A percentile compares a stretch with the other conserved stretches of the same genome.
phyloP scores from a whole-genome alignment of 176 grass and related monocot species.

The Eremochloa ophiuroides region DNA sequence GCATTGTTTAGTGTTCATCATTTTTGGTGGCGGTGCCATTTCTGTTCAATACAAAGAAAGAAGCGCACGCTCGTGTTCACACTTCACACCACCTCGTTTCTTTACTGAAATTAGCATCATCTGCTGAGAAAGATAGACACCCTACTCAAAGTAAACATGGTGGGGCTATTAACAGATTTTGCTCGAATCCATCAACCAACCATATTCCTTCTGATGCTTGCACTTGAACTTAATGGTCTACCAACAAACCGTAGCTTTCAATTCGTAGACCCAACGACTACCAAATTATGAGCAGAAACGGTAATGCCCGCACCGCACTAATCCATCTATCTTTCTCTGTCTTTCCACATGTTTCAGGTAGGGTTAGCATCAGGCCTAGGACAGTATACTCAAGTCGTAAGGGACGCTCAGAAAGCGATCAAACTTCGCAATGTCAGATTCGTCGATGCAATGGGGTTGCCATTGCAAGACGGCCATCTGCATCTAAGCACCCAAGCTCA shows the following conservation, averaged over 20 bases:
- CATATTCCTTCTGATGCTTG: not conserved
- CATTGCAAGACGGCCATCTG: constrained; percentile 60
- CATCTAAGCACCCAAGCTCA: constrained; percentile 81
- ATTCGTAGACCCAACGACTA: too few species aligned
- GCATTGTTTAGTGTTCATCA: not conserved
- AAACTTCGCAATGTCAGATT: constrained; percentile 61
- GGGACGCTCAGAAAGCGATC: constrained; percentile 62
- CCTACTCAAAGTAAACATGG: not conserved
- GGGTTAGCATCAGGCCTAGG: constrained; percentile 84
- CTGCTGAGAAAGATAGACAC: too few species aligned
- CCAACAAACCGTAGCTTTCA: not conserved
- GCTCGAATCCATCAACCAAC: not conserved
- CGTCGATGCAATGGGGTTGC: constrained; percentile 74
- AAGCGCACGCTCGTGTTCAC: too few species aligned
- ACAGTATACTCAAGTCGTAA: constrained; percentile 57
- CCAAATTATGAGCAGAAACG: too few species aligned
- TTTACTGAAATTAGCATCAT: too few species aligned
- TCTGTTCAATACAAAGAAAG: too few species aligned
- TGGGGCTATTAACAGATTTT: not conserved
- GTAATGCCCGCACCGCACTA: too few species aligned
- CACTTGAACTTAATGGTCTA: not conserved
- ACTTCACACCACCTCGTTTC: too few species aligned
- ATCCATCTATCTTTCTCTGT: not conserved
- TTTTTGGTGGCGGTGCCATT: not conserved
- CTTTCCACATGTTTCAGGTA: constrained; percentile 36